Evolutionary conservation across 164 flowering plant genomes (phyloP), one percentile per base, ranked within the genome.

Genomic region (Sedum album): DNA sequence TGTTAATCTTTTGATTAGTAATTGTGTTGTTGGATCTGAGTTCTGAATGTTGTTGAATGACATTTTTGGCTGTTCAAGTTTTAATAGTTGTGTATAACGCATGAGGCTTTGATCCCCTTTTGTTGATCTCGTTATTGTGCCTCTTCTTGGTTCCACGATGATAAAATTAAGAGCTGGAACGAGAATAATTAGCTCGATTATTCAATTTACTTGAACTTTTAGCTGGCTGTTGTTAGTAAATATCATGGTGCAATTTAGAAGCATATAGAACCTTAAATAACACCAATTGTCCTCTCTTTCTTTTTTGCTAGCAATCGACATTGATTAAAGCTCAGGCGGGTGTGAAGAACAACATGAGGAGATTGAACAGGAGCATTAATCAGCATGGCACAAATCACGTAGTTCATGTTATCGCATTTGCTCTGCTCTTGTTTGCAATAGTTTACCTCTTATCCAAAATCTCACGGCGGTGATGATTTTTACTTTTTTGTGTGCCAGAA

Each of bases 251-350:
- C 23, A 9, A 49, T 18, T 2, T 49, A 49, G 55, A n/a, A 49
- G 20, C 55, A 18, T 49, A 20, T 18, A 2, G 25, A 49, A 17
- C 55, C 18, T 49, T 49, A 2, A 49, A 49, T 49, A 2, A 49
- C 55, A 49, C 55, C 23, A 3, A 49, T 18, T 49, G n/a, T 20
- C 55, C 2, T 18, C 23, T 49, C 20, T 26, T 31, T 30, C 9
- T 9, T 62, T 4, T 62, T 30, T 73, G n/a, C 61, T 88, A 93
- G 98, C 96, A 93, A 90, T 88, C 85, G 93, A 87, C 91, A 2
- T 39, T 93, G 76, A 80, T 86, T 21, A 86, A 86, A 82, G 98
- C 92, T 76, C 93, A 90, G 80, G 95, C 96, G 20, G 91, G 95
- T 17, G 88, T 93, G 73, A 93, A 93, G 82, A 88, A 88, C 83